phyloP scores from a whole-genome alignment of 2,329 filamentous ascomycete genomes.

The Apiospora koreana region DNA sequence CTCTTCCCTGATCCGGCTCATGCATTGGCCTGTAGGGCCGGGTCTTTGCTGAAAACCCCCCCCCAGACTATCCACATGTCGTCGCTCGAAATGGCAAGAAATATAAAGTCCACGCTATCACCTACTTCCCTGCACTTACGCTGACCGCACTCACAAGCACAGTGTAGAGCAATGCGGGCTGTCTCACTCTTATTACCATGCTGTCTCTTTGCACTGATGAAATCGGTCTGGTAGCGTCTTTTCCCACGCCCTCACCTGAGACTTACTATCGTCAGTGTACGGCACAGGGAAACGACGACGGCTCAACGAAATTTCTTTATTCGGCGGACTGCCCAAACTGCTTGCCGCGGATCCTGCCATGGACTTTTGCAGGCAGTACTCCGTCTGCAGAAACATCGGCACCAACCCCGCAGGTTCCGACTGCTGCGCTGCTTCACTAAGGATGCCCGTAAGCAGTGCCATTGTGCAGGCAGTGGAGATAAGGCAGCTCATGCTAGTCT shows the following conservation, averaged over 20 bases:
- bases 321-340: background rate
- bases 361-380: background rate
- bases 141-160: background rate
- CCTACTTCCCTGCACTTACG: background rate
- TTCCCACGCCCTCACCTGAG: background rate
- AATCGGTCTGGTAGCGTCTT: background rate
- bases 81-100: background rate
- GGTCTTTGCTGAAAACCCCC: background rate
- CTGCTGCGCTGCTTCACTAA: background rate
- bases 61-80: background rate
- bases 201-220: constrained; percentile 7
- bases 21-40: background rate
- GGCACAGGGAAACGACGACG: background rate
- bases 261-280: background rate
- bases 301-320: background rate
- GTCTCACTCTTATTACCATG: constrained; percentile 6
- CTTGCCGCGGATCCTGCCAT: background rate
- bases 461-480: constrained; percentile 2
- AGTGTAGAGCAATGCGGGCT: background rate
- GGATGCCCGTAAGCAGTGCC: background rate
- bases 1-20: background rate
- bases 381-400: background rate
- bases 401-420: background rate
- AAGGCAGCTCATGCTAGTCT: constrained; percentile 1
- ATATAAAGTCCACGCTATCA: background rate